Evolutionary conservation across 2,329 filamentous ascomycete genomes (phyloP).

Genomic region (Alternaria ventricosa): DNA sequence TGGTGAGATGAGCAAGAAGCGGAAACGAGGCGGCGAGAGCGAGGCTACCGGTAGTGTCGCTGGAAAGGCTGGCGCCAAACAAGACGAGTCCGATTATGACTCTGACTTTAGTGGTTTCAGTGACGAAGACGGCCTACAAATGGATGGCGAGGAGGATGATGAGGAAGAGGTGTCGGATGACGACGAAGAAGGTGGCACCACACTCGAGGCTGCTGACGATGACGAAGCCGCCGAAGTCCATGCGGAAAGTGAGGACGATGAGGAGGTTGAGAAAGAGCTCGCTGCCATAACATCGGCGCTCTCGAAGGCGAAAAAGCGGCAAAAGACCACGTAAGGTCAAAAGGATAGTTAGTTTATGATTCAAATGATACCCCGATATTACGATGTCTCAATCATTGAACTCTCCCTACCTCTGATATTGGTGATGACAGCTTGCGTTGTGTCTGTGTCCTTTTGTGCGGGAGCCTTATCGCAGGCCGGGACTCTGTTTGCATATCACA

Average conservation of each 20-base stretch:
- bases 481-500: too few species aligned
- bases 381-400: neutral
- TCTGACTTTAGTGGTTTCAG: constrained; percentile 45
- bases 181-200: constrained; percentile 24
- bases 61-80: constrained; percentile 15
- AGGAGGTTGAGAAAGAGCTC: constrained; percentile 42
- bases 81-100: constrained; percentile 24
- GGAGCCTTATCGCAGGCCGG: too few species aligned
- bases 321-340: constrained; percentile 24
- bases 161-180: constrained; percentile 28
- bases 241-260: constrained; percentile 37
- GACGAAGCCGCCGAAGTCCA: constrained; percentile 35
- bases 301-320: constrained; percentile 42
- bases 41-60: constrained; percentile 32
- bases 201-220: constrained; percentile 18
- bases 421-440: neutral
- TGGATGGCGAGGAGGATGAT: constrained; percentile 30
- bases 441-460: too few species aligned
- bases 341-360: constrained; percentile 17
- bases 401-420: neutral
- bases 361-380: constrained; percentile 37
- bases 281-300: constrained; percentile 45
- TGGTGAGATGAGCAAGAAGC: constrained; percentile 81
- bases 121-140: constrained; percentile 27
- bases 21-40: constrained; percentile 64